Base-by-base conservation (phyloP, 352 stramenopile species). In the Peronospora tabacina region DNA sequence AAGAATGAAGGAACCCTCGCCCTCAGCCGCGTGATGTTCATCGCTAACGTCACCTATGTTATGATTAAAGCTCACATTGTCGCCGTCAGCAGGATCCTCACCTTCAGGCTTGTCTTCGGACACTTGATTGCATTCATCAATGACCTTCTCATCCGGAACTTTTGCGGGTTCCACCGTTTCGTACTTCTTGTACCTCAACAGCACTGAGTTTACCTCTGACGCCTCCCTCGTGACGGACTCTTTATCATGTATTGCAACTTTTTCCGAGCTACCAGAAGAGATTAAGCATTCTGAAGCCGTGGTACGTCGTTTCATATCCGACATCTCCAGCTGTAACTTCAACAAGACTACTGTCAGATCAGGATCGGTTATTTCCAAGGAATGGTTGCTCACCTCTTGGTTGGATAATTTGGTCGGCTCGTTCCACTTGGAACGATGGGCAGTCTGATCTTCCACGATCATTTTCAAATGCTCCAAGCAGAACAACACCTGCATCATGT, bases 401-500 rank as follows among this genome's bases (percentile, higher is more conserved):
- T 80, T 83, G 7, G 75, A 87, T 30, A 85, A 87, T 29, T 75
- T 49, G 3, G 47, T 43, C 11, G 48, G 58, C 28, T 72, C 50
- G 26, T 77, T 72, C 24, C 68, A 61, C 22, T 82, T 72, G 45
- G 83, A 76, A 10, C 63, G 52, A 32, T 81, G 61, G 2, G 45
- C 56, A 6, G 61, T 77, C 24, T 68, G 57, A 15, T 80, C 68
- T 4, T 78, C 53, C 0, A 75, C 80, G 36, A 89, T 82, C 11
- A 68, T 66, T 61, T 79, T 86, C 20, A 87, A 87, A 51, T 88
- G 75, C 49, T 92, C 76, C 7, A 88, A 44, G 37, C 75, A 79
- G 49, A 88, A 92, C 3, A 90, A 52, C 19, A 90, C 72, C 57
- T 88, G 77, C 2, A 92, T 76, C 75, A 92, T 87, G 44, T 92